A percentile compares a stretch with the other conserved stretches of the same genome.
Evolutionary conservation across 2,329 filamentous ascomycete genomes (phyloP).

Genomic region (Xylaria sp.): DNA sequence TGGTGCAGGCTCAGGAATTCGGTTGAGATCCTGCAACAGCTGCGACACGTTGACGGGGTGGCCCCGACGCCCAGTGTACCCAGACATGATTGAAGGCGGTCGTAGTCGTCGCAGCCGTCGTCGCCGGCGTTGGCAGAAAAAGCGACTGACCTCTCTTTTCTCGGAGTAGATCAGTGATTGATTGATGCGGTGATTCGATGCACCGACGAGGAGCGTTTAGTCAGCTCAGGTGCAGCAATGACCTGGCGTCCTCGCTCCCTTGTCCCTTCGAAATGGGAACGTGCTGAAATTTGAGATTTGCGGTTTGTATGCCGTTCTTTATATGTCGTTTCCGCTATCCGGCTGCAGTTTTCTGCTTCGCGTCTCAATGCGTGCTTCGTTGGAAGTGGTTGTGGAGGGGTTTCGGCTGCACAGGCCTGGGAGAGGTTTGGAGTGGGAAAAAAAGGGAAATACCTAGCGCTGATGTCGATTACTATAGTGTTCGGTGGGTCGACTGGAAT

Average conservation of each 20-base stretch:
- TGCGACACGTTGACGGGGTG: slow-evolving; percentile 82
- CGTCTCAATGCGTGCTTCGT: slow-evolving; percentile 14
- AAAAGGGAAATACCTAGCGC: slow-evolving; percentile 30
- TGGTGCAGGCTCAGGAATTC: slow-evolving; percentile 70
- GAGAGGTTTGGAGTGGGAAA: slow-evolving; percentile 30
- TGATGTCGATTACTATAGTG: slow-evolving; percentile 22
- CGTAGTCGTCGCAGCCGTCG: not conserved
- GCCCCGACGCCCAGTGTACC: slow-evolving; percentile 78
- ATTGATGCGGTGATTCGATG: slow-evolving; percentile 13
- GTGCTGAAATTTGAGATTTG: not conserved
- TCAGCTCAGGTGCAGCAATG: slow-evolving; percentile 6
- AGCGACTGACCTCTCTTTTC: not conserved
- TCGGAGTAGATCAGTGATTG: not conserved
- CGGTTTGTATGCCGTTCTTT: not conserved
- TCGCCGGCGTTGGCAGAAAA: not conserved
- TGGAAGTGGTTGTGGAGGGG: slow-evolving; percentile 21
- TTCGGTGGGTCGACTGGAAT: slow-evolving; percentile 33
- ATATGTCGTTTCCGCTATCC: slow-evolving; percentile 5
- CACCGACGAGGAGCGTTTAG: slow-evolving; percentile 13
- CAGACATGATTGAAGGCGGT: slow-evolving; percentile 35
- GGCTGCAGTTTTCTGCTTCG: slow-evolving; percentile 5
- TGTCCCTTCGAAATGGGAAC: not conserved
- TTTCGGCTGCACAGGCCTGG: slow-evolving; percentile 19
- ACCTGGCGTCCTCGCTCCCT: slow-evolving; percentile 11
- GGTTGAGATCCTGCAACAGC: slow-evolving; percentile 88